A percentile compares a stretch with the other conserved stretches of the same genome.
Conservation (phyloP, 768 basidiomycete genomes). For the Boletus sp. region DNA sequence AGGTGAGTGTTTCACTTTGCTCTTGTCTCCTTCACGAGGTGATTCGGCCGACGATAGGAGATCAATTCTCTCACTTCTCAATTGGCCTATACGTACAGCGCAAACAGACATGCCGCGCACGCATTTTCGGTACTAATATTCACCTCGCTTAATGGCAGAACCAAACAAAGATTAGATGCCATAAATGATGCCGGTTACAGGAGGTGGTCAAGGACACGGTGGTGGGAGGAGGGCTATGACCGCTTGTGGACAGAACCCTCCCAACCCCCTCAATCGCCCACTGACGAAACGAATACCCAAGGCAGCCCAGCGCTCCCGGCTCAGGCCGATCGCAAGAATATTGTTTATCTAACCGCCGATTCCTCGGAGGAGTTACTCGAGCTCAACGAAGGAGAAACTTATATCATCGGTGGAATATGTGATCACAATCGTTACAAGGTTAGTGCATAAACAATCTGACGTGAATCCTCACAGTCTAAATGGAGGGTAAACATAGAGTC, state of each 20-base stretch:
- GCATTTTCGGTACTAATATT: conserved; percentile 76
- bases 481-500: conserved; percentile 51
- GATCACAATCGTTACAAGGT: conserved; percentile 98
- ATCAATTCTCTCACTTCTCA: conserved; percentile 87
- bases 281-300: conserved; percentile 3
- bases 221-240: conserved; percentile 79
- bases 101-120: conserved; percentile 68
- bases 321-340: conserved; percentile 40
- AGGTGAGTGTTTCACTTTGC: conserved; percentile 53
- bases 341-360: conserved; percentile 96
- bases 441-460: not conserved
- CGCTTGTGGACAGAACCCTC: conserved; percentile 51
- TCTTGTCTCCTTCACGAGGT: conserved; percentile 11
- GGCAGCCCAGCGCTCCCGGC: not conserved
- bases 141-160: conserved; percentile 77
- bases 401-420: conserved; percentile 93
- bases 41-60: conserved; percentile 56
- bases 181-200: conserved; percentile 66
- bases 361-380: conserved; percentile 82
- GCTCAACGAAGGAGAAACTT: conserved; percentile 80
- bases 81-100: conserved; percentile 87
- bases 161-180: conserved; percentile 60
- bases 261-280: not conserved
- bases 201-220: conserved; percentile 80
- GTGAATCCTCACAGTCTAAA: conserved; percentile 8